Conservation (phyloP, 1,284 basidiomycete genomes). For the Papiliotrema terrestris region DNA sequence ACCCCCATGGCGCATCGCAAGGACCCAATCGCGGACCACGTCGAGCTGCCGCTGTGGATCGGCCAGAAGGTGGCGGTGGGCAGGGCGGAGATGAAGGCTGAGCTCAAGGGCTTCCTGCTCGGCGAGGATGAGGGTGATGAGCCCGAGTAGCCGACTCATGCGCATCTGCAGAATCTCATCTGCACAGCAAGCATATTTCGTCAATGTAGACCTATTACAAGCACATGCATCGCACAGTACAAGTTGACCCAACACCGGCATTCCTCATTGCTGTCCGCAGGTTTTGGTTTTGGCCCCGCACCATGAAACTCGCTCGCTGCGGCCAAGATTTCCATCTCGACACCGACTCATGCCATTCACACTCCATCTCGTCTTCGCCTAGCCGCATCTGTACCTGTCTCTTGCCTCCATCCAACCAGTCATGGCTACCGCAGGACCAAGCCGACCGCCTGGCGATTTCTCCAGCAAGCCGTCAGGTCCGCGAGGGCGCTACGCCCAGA, state of each 20-base stretch:
- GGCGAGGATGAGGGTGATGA: constrained; percentile 2
- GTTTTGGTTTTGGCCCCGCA: too few species aligned
- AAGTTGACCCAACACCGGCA: too few species aligned
- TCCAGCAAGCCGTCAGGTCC: neutral
- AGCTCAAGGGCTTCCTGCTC: constrained; percentile 36
- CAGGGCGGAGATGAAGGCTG: constrained; percentile 29
- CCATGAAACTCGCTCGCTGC: too few species aligned
- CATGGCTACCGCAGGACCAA: neutral
- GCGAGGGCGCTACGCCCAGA: constrained; percentile 18
- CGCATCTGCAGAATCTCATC: neutral
- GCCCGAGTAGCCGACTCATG: neutral
- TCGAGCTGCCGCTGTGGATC: constrained; percentile 38
- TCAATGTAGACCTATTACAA: too few species aligned
- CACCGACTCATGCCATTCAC: too few species aligned
- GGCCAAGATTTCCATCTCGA: too few species aligned
- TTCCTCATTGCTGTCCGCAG: too few species aligned
- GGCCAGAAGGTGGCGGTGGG: constrained; percentile 20
- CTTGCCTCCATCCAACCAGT: too few species aligned
- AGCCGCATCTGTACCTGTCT: too few species aligned
- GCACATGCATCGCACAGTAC: too few species aligned
- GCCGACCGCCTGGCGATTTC: neutral
- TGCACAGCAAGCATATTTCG: too few species aligned
- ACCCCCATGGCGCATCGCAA: constrained; percentile 43
- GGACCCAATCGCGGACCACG: constrained; percentile 3
- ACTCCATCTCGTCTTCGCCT: too few species aligned